phyloP scores from a whole-genome alignment of 2,329 filamentous ascomycete species.

The Fusarium sp. region DNA sequence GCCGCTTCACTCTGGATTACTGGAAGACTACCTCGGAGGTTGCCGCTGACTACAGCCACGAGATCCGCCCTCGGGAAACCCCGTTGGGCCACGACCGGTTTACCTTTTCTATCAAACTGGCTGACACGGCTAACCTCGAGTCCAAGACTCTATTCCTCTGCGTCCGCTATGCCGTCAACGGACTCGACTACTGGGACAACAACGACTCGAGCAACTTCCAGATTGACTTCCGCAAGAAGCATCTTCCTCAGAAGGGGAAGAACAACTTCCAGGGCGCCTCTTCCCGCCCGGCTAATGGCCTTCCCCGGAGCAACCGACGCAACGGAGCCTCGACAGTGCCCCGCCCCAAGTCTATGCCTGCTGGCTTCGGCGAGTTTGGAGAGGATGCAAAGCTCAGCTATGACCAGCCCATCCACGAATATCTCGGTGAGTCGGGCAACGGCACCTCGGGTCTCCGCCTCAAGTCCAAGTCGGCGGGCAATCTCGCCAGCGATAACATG shows the following conservation, averaged over 20 bases:
- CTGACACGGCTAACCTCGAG: conserved; percentile 91
- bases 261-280: conserved; percentile 61
- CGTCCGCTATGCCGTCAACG: conserved; percentile 85
- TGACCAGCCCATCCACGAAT: conserved; percentile 68
- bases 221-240: conserved; percentile 89
- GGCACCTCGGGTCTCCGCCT: conserved; percentile 70
- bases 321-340: conserved; percentile 53
- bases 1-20: conserved; percentile 95
- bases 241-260: conserved; percentile 70
- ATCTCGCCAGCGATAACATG: conserved; percentile 71
- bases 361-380: conserved; percentile 77
- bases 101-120: conserved; percentile 91
- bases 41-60: conserved; percentile 84
- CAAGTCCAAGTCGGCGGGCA: conserved; percentile 74
- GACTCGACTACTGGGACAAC: conserved; percentile 95
- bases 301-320: conserved; percentile 76
- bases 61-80: conserved; percentile 74
- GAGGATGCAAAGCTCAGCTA: conserved; percentile 68
- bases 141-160: conserved; percentile 94
- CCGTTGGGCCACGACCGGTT: conserved; percentile 84
- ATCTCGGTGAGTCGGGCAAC: conserved; percentile 71
- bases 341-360: conserved; percentile 65
- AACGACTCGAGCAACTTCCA: conserved; percentile 90
- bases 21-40: conserved; percentile 99
- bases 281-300: conserved; percentile 61